Evolutionary conservation across 2,329 filamentous ascomycete species (phyloP), one percentile per base, ranked within the genome.

Genomic region (Ophiostoma tasmaniense): DNA sequence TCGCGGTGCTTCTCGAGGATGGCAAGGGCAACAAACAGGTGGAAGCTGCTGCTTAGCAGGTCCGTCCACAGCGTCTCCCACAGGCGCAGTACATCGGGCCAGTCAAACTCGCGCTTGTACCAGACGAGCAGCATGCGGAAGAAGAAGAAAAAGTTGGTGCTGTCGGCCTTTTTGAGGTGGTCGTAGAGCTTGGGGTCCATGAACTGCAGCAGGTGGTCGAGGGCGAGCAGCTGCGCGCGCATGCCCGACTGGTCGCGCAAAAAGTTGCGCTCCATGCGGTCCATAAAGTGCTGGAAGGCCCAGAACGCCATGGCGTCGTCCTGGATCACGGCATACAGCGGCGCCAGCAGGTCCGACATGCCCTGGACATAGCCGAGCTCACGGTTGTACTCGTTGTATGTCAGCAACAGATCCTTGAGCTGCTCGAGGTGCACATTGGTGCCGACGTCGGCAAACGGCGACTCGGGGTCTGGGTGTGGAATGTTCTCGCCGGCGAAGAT

Each of bases 81-180:
- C 3, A 99, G 81, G 22, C 91, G 86, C 42, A 98, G 81, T 13
- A 97, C 87, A 75, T 98, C 93, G 65, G 85, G 78, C 92, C 94
- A 99, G 73, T 88, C 85, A 75, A 99, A 99, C 79, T 99, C 95
- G 65, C 95, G 90, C 82, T 99, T 99, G 79, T 95, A 99, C 95
- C 95, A 99, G 11, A 99, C 95, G 1, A 99, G 84, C 42, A 99
- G 84, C 95, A 98, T 98, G 71, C 95, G 91, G 86, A 98, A 99
- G 83, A 99, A 98, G 82, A 99, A 99, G 80, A 99, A 99, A 79
- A 99, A 99, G 78, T 99, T 99, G 30, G 95, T 99, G 75, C 91
- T 96, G 75, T 99, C 96, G 25, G 93, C 91, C 20, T 86, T 89
- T 77, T 96, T 88, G 0, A 99, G 86, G 75, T 99, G 95, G 1